Evolutionary conservation across 106 monocot species (phyloP).

Genomic region (Dioscorea zingiberensis): DNA sequence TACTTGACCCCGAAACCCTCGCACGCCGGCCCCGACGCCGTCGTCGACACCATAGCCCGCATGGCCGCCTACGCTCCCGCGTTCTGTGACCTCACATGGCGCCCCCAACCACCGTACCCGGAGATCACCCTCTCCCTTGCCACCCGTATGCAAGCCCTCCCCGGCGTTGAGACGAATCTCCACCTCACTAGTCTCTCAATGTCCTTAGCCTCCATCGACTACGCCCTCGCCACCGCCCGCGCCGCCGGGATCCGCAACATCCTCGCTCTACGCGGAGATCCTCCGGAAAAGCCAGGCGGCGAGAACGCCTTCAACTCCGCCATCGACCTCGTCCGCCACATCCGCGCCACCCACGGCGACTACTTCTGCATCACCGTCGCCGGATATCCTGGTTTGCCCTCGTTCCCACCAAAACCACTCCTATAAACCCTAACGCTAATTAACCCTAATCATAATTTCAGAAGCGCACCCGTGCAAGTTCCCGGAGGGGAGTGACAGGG

Average conservation of each 20-base stretch:
- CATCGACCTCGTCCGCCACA: slow-evolving; percentile 51
- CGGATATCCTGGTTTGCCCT: slow-evolving; percentile 52
- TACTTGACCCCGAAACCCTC: slow-evolving; percentile 42
- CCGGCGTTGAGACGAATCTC: slow-evolving; percentile 63
- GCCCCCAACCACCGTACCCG: slow-evolving; percentile 32
- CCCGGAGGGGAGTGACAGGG: slow-evolving; percentile 28
- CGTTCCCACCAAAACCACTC: not conserved
- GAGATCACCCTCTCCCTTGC: slow-evolving; percentile 41
- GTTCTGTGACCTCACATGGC: slow-evolving; percentile 72
- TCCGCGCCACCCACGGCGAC: slow-evolving; percentile 39
- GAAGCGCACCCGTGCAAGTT: slow-evolving; percentile 31
- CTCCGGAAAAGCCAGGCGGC: slow-evolving; percentile 16
- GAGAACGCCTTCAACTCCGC: slow-evolving; percentile 25
- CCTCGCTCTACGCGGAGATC: slow-evolving; percentile 57
- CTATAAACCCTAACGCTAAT: not conserved
- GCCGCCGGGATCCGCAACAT: slow-evolving; percentile 38
- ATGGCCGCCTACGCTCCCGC: slow-evolving; percentile 36
- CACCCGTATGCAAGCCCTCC: slow-evolving; percentile 35
- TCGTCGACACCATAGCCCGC: slow-evolving; percentile 18
- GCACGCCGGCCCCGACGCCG: slow-evolving; percentile 14
- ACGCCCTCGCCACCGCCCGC: slow-evolving; percentile 27
- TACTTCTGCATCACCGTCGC: slow-evolving; percentile 58
- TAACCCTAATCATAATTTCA: slow-evolving; percentile 2
- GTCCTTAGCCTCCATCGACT: slow-evolving; percentile 32
- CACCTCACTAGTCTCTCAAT: slow-evolving; percentile 51